Base-by-base conservation (phyloP, 2,329 filamentous ascomycete species). In the Hypoxylon sp. region DNA sequence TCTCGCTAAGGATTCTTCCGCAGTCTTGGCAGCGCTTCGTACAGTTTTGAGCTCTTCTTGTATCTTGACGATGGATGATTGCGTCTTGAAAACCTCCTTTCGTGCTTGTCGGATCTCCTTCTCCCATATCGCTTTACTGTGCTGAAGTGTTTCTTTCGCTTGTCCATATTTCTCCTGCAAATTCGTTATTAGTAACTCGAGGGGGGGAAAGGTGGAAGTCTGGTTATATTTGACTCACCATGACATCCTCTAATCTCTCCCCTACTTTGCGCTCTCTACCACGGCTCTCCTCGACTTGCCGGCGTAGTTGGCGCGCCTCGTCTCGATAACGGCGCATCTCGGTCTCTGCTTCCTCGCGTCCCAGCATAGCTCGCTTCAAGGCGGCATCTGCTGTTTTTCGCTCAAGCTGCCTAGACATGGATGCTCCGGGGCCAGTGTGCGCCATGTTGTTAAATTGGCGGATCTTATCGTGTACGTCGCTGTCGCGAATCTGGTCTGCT, bases 11-110 rank as follows among this genome's bases (percentile, higher is more conserved):
- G 83, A 84, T 54, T 89, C 85, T 69, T 92, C 87, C 24, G 83
- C 80, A 6, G 85, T 81, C 70, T 87, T 88, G 55, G 85, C 80
- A n/a, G 82, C 80, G 27, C 80, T 80, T 48, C 89, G 86, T 56
- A 87, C 82, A 0, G 87, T 81, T 76, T 93, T 93, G 70, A 92
- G 84, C 74, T 93, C 91, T 73, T 93, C 91, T 76, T 93, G 90
- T n/a, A 91, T 77, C 76, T 92, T 92, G 73, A 93, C 87, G 32
- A 90, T 85, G 10, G 82, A 80, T 2, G 90, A 92, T 72, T 92
- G 90, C n/a, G 88, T 86, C 76, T 92, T 93, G 84, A 92, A 93
- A 2, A 89, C 89, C 73, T 93, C 91, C 73, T 93, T 93, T 54
- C 90, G 84, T 8, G 88, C 86, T 62, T 88, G 85, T 60, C 91